Percentiles rank a stretch among this genome's conserved stretches.
phyloP scores from a whole-genome alignment of 2,329 filamentous ascomycete genomes.

The Xylaria sp. region DNA sequence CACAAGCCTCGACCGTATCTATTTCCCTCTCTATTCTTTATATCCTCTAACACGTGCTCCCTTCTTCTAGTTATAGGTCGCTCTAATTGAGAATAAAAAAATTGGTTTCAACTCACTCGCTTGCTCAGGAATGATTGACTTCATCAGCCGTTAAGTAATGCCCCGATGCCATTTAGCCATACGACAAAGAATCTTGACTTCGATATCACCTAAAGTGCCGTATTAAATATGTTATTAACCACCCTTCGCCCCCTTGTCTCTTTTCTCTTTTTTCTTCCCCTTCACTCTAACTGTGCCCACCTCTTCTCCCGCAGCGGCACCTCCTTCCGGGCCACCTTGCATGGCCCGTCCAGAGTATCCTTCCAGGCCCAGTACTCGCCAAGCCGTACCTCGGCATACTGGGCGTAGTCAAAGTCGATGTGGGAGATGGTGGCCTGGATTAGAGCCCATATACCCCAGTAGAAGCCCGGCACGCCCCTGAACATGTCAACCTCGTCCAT shows the following conservation, averaged over 20 bases:
- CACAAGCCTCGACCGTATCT: neutral
- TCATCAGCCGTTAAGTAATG: neutral
- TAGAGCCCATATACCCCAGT: slow-evolving; percentile 93
- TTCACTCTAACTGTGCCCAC: slow-evolving; percentile 71
- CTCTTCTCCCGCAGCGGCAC: slow-evolving; percentile 77
- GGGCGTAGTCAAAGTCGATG: slow-evolving; percentile 96
- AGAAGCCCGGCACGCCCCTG: slow-evolving; percentile 89
- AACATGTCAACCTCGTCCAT: slow-evolving; percentile 86
- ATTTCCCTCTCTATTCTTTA: neutral
- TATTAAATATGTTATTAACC: slow-evolving; percentile 1
- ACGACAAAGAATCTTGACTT: neutral
- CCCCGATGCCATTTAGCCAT: neutral
- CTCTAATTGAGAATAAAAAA: neutral
- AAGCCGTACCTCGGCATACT: slow-evolving; percentile 86
- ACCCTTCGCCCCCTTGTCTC: neutral
- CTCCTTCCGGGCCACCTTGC: slow-evolving; percentile 57
- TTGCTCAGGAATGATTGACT: neutral
- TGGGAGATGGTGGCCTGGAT: slow-evolving; percentile 95
- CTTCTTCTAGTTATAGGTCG: neutral
- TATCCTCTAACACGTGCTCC: slow-evolving; percentile 1
- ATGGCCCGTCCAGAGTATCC: slow-evolving; percentile 73
- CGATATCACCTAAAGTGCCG: neutral
- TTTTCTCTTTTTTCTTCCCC: neutral
- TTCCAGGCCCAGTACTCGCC: slow-evolving; percentile 96
- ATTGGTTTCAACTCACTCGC: neutral